Base-by-base conservation (phyloP, 176 grass and related monocot genomes). In the Sorghum bicolor region DNA sequence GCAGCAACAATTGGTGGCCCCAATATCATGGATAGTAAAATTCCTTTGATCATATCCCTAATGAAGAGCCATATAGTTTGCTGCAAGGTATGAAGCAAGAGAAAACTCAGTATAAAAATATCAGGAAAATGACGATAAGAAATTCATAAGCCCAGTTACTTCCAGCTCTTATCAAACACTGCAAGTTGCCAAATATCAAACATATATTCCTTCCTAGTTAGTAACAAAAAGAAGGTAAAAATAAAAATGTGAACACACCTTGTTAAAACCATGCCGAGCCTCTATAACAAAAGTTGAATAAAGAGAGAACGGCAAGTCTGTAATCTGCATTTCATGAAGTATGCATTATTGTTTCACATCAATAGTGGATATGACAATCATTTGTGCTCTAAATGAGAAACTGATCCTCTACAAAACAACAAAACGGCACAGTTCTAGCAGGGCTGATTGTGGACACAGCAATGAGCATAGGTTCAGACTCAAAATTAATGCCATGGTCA, bases 241-340 rank as follows among this genome's bases (percentile, higher is more conserved):
- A 62, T 4, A 17, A 63, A 12, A 66, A 74, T 45, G 60, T 55
- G 10, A 67, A 84, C 38, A 5, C 55, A 99, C 97, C 89, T 99
- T 99, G 83, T 99, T 99, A 81, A 99, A 99, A 70, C 97, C 97
- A 69, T 99, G 93, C 16, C 93, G 93, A 71, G 89, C 48, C 78
- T 99, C 97, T 14, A 96, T 94, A 76, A 99, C 87, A 87, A 99
- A 99, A 50, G 93, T 96, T 81, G 93, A 94, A 92, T 92, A 99
- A 34, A 99, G 88, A 69, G 97, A 96, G 77, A 99, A 99, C 34
- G 97, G 93, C 88, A 99, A 84, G 79, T 99, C 91, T 30, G 66
- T 89, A 78, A 99, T 92, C 97, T 99, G 89, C 80, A 78, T 67
- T 76, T 57, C 52, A 86, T 72, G 40, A 83, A 87, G 62, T 20